A percentile compares a stretch with the other conserved stretches of the same genome.
phyloP scores from a whole-genome alignment of 2,329 filamentous ascomycete species.

The Pseudogymnoascus sp. region DNA sequence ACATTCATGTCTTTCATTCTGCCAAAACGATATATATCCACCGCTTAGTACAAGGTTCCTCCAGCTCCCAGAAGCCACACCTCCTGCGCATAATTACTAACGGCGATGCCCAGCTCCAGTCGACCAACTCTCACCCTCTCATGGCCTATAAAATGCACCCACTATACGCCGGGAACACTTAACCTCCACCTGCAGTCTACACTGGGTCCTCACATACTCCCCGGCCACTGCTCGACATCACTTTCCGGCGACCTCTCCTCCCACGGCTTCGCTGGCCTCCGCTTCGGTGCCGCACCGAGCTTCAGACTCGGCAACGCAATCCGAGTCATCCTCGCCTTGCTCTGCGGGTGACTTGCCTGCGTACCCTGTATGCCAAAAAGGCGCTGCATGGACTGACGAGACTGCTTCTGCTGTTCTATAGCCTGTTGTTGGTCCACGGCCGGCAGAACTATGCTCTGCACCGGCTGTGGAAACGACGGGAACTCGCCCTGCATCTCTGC shows the following conservation, averaged over 20 bases:
- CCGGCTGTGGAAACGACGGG: neutral
- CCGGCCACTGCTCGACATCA: slow-evolving; percentile 3
- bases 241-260: neutral
- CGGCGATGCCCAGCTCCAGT: neutral
- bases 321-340: neutral
- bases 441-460: neutral
- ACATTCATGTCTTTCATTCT: neutral
- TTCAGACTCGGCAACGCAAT: slow-evolving; percentile 2
- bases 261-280: neutral
- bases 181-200: neutral
- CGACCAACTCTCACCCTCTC: neutral
- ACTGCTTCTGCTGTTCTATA: neutral
- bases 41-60: neutral
- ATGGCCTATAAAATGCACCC: neutral
- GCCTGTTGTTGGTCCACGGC: neutral
- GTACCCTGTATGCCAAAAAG: slow-evolving; percentile 1
- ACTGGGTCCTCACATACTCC: neutral
- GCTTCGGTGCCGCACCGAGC: neutral
- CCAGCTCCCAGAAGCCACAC: neutral
- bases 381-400: neutral
- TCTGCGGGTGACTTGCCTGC: neutral
- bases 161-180: neutral
- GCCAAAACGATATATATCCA: neutral
- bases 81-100: neutral
- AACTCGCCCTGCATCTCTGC: neutral